Evolutionary conservation across 2,329 filamentous ascomycete genomes (phyloP).

Genomic region (Ceratocystis albifundus): DNA sequence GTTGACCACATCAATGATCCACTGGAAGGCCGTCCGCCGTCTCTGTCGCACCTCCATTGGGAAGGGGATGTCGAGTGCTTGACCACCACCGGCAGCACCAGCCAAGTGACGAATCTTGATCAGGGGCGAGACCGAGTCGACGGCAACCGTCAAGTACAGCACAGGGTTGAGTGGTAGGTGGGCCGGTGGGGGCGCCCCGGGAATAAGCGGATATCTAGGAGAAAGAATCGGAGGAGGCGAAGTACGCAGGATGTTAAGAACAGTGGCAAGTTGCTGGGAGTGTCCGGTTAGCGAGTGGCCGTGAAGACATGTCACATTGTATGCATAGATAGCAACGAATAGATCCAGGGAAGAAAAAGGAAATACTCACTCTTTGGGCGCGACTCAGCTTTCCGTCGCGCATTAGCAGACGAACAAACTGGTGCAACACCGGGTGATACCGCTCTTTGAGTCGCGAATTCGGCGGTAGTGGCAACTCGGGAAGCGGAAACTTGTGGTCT

Average conservation of each 20-base stretch:
- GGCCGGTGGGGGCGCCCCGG: conserved; percentile 61
- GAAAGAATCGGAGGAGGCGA: conserved; percentile 66
- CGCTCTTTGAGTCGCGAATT: conserved; percentile 59
- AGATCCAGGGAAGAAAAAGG: conserved; percentile 12
- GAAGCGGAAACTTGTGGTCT: conserved; percentile 70
- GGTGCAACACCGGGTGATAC: conserved; percentile 74
- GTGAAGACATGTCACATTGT: not conserved
- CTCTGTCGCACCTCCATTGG: conserved; percentile 66
- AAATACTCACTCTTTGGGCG: conserved; percentile 65
- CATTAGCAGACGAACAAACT: conserved; percentile 88
- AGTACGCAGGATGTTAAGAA: conserved; percentile 76
- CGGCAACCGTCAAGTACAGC: conserved; percentile 75
- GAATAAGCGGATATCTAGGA: conserved; percentile 58
- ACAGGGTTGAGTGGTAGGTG: conserved; percentile 83
- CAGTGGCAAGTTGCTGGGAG: conserved; percentile 65
- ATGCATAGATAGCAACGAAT: not conserved
- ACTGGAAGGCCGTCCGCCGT: conserved; percentile 65
- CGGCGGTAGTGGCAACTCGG: conserved; percentile 52
- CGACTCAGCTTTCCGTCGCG: conserved; percentile 75
- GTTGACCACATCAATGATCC: conserved; percentile 77
- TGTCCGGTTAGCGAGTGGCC: not conserved
- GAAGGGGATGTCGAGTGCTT: conserved; percentile 67
- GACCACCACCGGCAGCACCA: conserved; percentile 76
- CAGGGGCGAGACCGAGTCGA: conserved; percentile 86
- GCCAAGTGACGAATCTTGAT: conserved; percentile 65